phyloP scores from a whole-genome alignment of 495 filamentous ascomycete genomes.

The Geopyxis carbonaria region DNA sequence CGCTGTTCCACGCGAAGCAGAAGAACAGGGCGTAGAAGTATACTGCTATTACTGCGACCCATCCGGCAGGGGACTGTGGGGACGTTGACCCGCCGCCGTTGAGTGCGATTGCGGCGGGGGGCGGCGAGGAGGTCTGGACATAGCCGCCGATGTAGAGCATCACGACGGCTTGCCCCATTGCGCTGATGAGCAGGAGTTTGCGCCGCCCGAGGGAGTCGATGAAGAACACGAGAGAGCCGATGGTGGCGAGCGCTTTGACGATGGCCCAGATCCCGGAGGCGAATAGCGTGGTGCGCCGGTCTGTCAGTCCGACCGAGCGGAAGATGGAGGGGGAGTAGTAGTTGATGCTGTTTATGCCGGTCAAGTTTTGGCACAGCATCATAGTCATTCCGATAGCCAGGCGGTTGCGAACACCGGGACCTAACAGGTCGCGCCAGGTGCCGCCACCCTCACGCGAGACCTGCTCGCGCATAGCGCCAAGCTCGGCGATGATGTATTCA shows the following conservation, averaged over 20 bases:
- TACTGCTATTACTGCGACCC: conserved; percentile 46
- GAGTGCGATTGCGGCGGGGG: conserved; percentile 21
- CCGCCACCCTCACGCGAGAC: conserved; percentile 7
- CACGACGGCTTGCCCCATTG: conserved; percentile 41
- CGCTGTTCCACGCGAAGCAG: conserved; percentile 44
- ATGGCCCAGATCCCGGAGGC: conserved; percentile 35
- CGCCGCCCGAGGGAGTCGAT: conserved; percentile 60
- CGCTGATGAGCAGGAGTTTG: conserved; percentile 47
- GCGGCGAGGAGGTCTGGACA: conserved; percentile 34
- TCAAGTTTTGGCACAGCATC: conserved; percentile 34
- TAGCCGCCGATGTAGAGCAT: conserved; percentile 56
- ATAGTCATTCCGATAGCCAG: conserved; percentile 26
- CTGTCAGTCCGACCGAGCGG: conserved; percentile 30
- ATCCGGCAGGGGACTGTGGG: conserved; percentile 31
- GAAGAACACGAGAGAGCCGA: conserved; percentile 40
- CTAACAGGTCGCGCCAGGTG: conserved; percentile 7
- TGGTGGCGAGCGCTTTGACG: conserved; percentile 30
- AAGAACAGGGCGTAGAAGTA: conserved; percentile 50
- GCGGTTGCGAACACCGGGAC: conserved; percentile 11
- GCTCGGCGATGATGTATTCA: conserved; percentile 22
- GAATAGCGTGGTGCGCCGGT: conserved; percentile 29
- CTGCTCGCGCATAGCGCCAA: conserved; percentile 23
- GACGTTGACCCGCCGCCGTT: conserved; percentile 21
- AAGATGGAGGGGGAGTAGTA: conserved; percentile 37
- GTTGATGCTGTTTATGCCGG: conserved; percentile 33